A percentile compares a stretch with the other conserved stretches of the same genome.
Conservation (phyloP, 768 basidiomycete species). For the Multifurca ochricompacta region DNA sequence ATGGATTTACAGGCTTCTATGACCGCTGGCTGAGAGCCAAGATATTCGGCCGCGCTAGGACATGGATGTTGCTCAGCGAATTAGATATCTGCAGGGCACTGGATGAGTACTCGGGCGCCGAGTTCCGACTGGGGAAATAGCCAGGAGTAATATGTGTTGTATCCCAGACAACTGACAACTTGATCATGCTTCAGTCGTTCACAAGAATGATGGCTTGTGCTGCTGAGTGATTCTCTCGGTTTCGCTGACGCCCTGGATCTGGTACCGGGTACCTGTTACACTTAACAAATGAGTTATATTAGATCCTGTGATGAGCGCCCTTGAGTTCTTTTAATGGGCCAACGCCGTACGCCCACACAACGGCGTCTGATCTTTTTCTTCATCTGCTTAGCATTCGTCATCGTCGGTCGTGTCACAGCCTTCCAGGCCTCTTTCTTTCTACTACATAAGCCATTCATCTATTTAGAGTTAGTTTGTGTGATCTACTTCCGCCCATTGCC, state of each 20-base stretch:
- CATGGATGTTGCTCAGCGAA: constrained; percentile 32
- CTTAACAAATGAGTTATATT: no score
- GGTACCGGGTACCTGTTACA: no score
- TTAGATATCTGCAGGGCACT: constrained; percentile 57
- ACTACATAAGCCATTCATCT: no score
- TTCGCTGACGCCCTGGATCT: no score
- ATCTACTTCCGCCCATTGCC: not conserved
- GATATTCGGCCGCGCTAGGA: not conserved
- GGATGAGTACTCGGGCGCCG: constrained; percentile 63
- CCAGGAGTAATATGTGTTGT: not conserved
- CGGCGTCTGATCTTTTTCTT: no score
- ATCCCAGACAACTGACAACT: not conserved
- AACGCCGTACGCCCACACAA: no score
- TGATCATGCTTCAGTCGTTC: not conserved
- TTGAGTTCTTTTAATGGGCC: not conserved
- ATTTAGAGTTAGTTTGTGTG: no score
- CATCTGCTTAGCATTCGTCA: no score
- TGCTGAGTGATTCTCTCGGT: not conserved
- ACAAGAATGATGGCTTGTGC: not conserved
- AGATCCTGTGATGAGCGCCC: not conserved
- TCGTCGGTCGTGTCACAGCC: no score
- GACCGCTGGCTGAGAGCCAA: constrained; percentile 3
- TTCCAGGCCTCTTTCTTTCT: no score
- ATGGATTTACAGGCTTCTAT: constrained; percentile 4
- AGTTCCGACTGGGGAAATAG: constrained; percentile 67